A percentile compares a stretch with the other conserved stretches of the same genome.
Conservation (phyloP, 768 basidiomycete genomes). For the Astraeus odoratus region DNA sequence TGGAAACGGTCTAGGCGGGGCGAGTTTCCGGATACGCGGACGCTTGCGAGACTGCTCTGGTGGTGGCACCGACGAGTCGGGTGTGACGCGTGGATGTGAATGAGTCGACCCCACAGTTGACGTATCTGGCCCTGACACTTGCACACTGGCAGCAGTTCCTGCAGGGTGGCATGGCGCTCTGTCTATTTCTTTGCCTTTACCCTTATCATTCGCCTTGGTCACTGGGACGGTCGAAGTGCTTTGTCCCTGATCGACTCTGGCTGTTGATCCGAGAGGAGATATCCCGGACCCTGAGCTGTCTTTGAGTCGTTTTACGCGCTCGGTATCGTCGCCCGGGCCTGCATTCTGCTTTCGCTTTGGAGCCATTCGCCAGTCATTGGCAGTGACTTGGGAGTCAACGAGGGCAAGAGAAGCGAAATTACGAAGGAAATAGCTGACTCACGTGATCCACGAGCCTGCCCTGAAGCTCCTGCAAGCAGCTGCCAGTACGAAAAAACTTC, state of each 20-base stretch:
- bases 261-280: neutral
- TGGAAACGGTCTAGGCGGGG: conserved; percentile 69
- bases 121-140: neutral
- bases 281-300: neutral
- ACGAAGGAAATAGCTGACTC: no score
- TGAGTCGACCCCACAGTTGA: neutral
- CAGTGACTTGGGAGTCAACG: no score
- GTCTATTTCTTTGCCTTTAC: conserved; percentile 3
- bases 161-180: neutral
- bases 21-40: conserved; percentile 53
- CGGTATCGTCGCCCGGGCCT: neutral
- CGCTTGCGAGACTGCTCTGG: conserved; percentile 9
- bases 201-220: neutral
- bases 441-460: conserved; percentile 9
- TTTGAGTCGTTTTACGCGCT: conserved; percentile 15
- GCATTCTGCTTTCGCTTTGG: conserved; percentile 13
- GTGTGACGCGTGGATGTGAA: neutral
- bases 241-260: neutral
- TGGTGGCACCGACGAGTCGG: neutral
- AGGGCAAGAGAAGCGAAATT: no score
- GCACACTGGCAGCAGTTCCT: neutral
- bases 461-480: conserved; percentile 11
- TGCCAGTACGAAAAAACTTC: neutral
- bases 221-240: neutral
- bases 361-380: neutral